These are phyloP conservation scores for Cucurbitaria berberidis DNA, from an alignment of 2,329 filamentous ascomycete species.

Conservation along the genomic window DNA sequence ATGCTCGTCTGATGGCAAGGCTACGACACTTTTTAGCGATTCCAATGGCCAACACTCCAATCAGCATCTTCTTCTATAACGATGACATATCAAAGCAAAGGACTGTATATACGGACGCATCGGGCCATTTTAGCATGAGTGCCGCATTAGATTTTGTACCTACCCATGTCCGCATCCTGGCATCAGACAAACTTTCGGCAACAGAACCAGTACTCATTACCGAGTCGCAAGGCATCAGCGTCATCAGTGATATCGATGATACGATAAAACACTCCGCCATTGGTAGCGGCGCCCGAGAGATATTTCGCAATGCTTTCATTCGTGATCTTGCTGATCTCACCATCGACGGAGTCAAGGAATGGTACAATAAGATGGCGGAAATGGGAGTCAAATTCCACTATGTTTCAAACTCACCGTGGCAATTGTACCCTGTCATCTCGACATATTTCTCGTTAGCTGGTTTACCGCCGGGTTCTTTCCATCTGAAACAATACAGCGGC, in stretches of 20 bases:
- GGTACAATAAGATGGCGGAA: slow-evolving; percentile 79
- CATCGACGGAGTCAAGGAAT: slow-evolving; percentile 85
- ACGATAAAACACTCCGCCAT: slow-evolving; percentile 97
- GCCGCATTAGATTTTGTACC: slow-evolving; percentile 88
- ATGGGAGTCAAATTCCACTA: slow-evolving; percentile 92
- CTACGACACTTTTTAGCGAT: slow-evolving; percentile 89
- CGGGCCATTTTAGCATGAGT: slow-evolving; percentile 84
- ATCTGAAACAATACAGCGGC: slow-evolving; percentile 93
- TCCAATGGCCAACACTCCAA: slow-evolving; percentile 75
- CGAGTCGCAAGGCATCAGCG: slow-evolving; percentile 78
- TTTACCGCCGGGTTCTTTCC: slow-evolving; percentile 86
- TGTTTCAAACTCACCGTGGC: slow-evolving; percentile 99
- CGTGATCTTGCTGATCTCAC: slow-evolving; percentile 81
- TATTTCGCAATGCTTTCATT: slow-evolving; percentile 95
- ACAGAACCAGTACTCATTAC: slow-evolving; percentile 80
- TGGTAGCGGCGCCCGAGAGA: slow-evolving; percentile 82
- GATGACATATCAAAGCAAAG: slow-evolving; percentile 79
- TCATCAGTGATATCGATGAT: slow-evolving; percentile 98
- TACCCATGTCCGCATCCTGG: slow-evolving; percentile 85
- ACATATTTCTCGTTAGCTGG: slow-evolving; percentile 82
- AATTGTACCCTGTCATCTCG: slow-evolving; percentile 87
- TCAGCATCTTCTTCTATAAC: slow-evolving; percentile 97
- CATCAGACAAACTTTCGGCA: slow-evolving; percentile 81
- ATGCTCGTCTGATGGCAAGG: slow-evolving; percentile 85
- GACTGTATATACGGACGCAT: slow-evolving; percentile 83